Evolutionary conservation across 495 filamentous ascomycete species (phyloP).

Genomic region (Neurospora tetraspora): DNA sequence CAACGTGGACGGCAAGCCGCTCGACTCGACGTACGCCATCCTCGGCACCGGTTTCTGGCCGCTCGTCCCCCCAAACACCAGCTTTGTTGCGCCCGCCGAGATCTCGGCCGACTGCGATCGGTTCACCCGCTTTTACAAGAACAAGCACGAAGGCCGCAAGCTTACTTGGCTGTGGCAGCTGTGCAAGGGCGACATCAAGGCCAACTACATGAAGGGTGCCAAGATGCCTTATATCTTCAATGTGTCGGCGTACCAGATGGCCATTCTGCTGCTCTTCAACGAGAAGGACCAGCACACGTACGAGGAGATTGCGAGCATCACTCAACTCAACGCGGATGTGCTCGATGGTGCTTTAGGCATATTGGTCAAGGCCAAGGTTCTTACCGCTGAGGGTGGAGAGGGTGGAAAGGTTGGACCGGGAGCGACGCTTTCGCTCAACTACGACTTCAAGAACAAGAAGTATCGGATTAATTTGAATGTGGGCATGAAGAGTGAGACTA

Average conservation of each 20-base stretch:
- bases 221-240: conserved; percentile 96
- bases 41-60: conserved; percentile 98
- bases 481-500: conserved; percentile 85
- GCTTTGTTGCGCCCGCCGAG: conserved; percentile 75
- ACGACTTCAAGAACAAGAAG: conserved; percentile 96
- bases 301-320: conserved; percentile 73
- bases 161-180: conserved; percentile 97
- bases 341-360: conserved; percentile 78
- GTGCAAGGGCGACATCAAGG: conserved; percentile 93
- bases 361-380: conserved; percentile 82
- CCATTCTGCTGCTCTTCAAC: conserved; percentile 92
- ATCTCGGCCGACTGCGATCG: conserved; percentile 79
- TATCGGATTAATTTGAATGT: conserved; percentile 94
- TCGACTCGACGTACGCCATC: conserved; percentile 76
- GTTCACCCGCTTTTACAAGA: conserved; percentile 84
- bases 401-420: conserved; percentile 65
- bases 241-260: conserved; percentile 96
- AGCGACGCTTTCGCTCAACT: conserved; percentile 71
- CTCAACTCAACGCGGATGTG: conserved; percentile 65
- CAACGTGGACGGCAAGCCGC: conserved; percentile 16
- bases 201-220: conserved; percentile 77
- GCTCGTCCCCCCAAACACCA: conserved; percentile 69
- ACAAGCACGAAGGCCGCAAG: conserved; percentile 94
- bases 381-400: conserved; percentile 51
- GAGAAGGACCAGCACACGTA: conserved; percentile 77